Conservation (phyloP, 2,329 filamentous ascomycete genomes). For the Neoascochyta sp. region DNA sequence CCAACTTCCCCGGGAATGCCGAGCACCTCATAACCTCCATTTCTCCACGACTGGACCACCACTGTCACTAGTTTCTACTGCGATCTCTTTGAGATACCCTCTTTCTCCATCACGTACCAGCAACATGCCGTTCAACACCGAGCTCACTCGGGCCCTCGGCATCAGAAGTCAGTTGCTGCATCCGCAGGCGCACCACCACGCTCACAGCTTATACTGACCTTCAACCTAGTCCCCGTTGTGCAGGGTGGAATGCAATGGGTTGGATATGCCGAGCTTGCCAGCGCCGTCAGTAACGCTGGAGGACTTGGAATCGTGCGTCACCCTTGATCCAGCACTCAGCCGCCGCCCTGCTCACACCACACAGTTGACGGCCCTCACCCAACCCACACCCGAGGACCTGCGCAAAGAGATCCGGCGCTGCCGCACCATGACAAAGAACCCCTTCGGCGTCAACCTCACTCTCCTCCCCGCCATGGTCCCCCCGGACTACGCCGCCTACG, state of each 20-base stretch:
- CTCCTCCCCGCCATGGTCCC: slow-evolving; percentile 85
- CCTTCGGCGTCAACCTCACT: slow-evolving; percentile 93
- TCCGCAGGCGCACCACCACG: neutral
- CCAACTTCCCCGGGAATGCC: too few relatives aligned
- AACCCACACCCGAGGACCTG: slow-evolving; percentile 85
- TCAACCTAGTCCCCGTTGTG: slow-evolving; percentile 65
- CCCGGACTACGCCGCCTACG: slow-evolving; percentile 88
- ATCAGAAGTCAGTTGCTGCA: slow-evolving; percentile 43
- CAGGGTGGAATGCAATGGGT: slow-evolving; percentile 88
- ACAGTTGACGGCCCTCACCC: slow-evolving; percentile 77
- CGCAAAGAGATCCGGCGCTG: slow-evolving; percentile 90
- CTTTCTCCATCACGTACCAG: too few relatives aligned
- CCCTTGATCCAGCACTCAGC: too few relatives aligned
- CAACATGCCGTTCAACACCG: slow-evolving; percentile 62
- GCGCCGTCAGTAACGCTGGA: slow-evolving; percentile 64
- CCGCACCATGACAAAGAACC: slow-evolving; percentile 70
- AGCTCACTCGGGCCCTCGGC: slow-evolving; percentile 59
- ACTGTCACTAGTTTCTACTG: too few relatives aligned
- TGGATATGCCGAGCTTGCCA: slow-evolving; percentile 73
- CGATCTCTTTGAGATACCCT: too few relatives aligned
- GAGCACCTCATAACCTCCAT: too few relatives aligned
- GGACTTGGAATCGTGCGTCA: slow-evolving; percentile 64
- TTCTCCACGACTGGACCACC: too few relatives aligned
- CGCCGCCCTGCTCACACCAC: too few relatives aligned
- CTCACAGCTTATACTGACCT: slow-evolving; percentile 41